Base-by-base conservation (phyloP, 2,329 filamentous ascomycete genomes). In the Fusarium napiforme region DNA sequence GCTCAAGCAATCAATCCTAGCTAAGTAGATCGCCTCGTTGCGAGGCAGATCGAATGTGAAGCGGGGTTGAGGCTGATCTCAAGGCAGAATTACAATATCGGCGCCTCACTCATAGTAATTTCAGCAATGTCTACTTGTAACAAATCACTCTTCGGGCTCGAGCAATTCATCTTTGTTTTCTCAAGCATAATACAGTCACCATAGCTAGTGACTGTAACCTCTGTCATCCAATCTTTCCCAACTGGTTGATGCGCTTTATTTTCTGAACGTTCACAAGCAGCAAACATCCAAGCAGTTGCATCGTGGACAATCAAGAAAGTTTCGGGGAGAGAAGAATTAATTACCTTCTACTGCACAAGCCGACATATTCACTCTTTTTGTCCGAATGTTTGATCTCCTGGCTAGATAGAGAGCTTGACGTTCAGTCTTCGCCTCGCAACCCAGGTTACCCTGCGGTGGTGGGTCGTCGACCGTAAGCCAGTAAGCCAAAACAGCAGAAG, bases 351-450 rank as follows among this genome's bases (percentile, higher is more conserved):
- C 9, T 10, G 9, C 7, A 2, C 2, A 52, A 23, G 16, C 9
- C n/a, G 6, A 19, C 0, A 8, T 19, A 7, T 23, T 8, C 6
- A 19, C 2, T 32, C 9, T 14, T 34, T 1, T 14, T 9, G 9
- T 10, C 8, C 7, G 16, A 15, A 23, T 19, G 15, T 15, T 34
- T 52, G n/a, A 15, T 23, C 10, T 19, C n/a, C 16, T 30, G 21
- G n/a, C 47, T 14, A 7, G 47, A 50, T 36, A 18, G 16, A 18
- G 34, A 36, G 16, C 34, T 36, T 36, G 34, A 18, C 16, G 18
- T 28, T 21, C 18, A 12, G 9, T 40, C 21, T 23, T 32, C 6
- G 37, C 15, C 8, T 19, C n/a, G 15, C 23, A 7, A 15, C 23
- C 12, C 16, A 5, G 9, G 19, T 14, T 43, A 57, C 28, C 37